Percentiles rank a stretch among this genome's conserved stretches.
Conservation (phyloP, 306 rosid species). For the Rosa lucieae region DNA sequence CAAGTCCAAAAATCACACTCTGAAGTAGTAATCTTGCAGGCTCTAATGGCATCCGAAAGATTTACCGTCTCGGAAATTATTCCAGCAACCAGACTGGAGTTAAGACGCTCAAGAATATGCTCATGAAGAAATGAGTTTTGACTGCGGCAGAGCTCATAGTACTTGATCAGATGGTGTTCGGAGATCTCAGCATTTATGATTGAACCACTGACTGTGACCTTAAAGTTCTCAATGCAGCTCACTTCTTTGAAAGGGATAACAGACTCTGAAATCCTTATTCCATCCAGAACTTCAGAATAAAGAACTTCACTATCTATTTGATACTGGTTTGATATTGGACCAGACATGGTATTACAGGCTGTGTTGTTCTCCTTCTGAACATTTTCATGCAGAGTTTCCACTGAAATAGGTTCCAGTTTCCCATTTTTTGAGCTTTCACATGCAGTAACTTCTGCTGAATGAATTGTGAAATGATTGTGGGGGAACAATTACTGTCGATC, state of each 20-base stretch:
- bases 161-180: slow-evolving; percentile 33
- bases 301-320: slow-evolving; percentile 33
- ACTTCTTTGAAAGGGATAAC: slow-evolving; percentile 37
- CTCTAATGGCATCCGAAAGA: slow-evolving; percentile 59
- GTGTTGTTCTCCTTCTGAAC: background rate
- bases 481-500: background rate
- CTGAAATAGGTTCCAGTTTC: slow-evolving; percentile 13
- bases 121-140: slow-evolving; percentile 58
- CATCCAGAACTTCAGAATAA: slow-evolving; percentile 27
- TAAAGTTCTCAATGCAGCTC: slow-evolving; percentile 40
- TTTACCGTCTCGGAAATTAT: slow-evolving; percentile 51
- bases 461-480: background rate
- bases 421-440: slow-evolving; percentile 19
- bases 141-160: slow-evolving; percentile 55
- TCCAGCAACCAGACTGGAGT: slow-evolving; percentile 47
- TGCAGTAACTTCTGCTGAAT: slow-evolving; percentile 15
- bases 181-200: slow-evolving; percentile 48
- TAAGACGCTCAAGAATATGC: slow-evolving; percentile 47
- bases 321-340: slow-evolving; percentile 16
- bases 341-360: background rate
- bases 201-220: slow-evolving; percentile 40
- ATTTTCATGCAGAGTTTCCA: slow-evolving; percentile 19
- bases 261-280: slow-evolving; percentile 35
- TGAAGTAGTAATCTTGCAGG: slow-evolving; percentile 41
- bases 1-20: slow-evolving; percentile 33